Conservation (phyloP, 345 rosid genomes). For the Linum usitatissimum region DNA sequence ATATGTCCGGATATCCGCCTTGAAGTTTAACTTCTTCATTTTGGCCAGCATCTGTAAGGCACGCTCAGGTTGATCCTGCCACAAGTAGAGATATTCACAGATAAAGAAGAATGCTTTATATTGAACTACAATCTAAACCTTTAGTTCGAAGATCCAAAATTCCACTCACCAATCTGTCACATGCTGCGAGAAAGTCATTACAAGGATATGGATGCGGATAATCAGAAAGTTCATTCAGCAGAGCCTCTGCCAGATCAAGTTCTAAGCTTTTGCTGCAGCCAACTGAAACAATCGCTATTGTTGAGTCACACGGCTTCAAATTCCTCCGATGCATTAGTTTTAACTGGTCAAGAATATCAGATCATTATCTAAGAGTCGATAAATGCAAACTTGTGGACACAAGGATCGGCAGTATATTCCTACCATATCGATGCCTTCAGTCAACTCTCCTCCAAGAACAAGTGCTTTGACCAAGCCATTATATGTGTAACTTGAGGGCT, state of each 20-base stretch:
- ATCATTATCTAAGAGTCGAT: slow-evolving; percentile 4
- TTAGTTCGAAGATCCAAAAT: not conserved
- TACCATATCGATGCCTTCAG: slow-evolving; percentile 55
- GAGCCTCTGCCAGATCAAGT: slow-evolving; percentile 67
- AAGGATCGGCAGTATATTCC: slow-evolving; percentile 4
- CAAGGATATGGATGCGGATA: slow-evolving; percentile 36
- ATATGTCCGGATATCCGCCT: slow-evolving; percentile 53
- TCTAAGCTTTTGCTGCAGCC: slow-evolving; percentile 54
- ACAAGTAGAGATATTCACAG: slow-evolving; percentile 7
- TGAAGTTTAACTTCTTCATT: slow-evolving; percentile 52
- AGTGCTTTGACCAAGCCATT: slow-evolving; percentile 60
- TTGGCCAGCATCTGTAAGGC: slow-evolving; percentile 52
- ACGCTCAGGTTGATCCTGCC: slow-evolving; percentile 75
- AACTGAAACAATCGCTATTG: slow-evolving; percentile 52
- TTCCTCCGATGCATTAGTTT: slow-evolving; percentile 48
- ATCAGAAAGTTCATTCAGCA: slow-evolving; percentile 47
- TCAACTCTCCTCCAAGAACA: slow-evolving; percentile 33
- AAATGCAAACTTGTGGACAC: slow-evolving; percentile 5
- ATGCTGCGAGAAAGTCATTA: slow-evolving; percentile 60
- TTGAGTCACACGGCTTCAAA: slow-evolving; percentile 53
- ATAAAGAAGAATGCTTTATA: not conserved
- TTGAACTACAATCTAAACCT: not conserved
- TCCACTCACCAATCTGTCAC: slow-evolving; percentile 47
- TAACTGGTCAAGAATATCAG: slow-evolving; percentile 37
- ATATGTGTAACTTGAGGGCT: slow-evolving; percentile 48